These are phyloP conservation scores for Grammothele lineata DNA, from an alignment of 768 basidiomycete genomes.

Conservation along the genomic window DNA sequence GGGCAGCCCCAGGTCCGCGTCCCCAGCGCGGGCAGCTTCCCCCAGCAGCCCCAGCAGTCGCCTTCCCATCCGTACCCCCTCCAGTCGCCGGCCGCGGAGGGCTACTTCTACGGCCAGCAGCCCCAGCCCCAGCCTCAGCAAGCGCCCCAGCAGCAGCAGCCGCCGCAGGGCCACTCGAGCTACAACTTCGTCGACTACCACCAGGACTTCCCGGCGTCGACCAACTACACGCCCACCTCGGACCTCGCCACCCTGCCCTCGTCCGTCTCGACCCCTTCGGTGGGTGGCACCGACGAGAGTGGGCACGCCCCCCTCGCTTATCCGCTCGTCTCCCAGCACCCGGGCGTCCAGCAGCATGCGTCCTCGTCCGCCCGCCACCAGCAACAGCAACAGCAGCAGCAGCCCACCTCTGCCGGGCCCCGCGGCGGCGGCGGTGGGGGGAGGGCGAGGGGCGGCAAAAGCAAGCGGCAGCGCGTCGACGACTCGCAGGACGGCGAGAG, in stretches of 20 bases:
- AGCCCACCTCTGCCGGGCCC: slow-evolving; percentile 4
- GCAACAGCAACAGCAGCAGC: slow-evolving; percentile 1
- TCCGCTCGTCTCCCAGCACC: slow-evolving; percentile 4
- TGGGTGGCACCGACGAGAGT: slow-evolving; percentile 13
- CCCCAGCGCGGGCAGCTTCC: neutral
- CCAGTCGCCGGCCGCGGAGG: slow-evolving; percentile 5
- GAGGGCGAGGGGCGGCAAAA: neutral
- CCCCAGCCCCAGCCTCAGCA: neutral
- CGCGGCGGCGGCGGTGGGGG: slow-evolving; percentile 1
- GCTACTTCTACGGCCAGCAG: slow-evolving; percentile 14
- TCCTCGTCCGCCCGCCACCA: neutral
- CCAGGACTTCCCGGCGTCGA: slow-evolving; percentile 12
- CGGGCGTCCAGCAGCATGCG: slow-evolving; percentile 4
- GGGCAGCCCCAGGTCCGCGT: slow-evolving; percentile 7
- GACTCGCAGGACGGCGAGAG: slow-evolving; percentile 11
- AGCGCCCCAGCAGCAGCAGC: neutral
- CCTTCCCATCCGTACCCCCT: slow-evolving; percentile 5
- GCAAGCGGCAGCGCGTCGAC: slow-evolving; percentile 11
- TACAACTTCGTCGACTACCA: slow-evolving; percentile 16
- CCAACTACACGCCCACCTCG: slow-evolving; percentile 13
- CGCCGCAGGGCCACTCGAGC: slow-evolving; percentile 5
- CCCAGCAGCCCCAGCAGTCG: slow-evolving; percentile 8
- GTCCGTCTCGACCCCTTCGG: slow-evolving; percentile 14
- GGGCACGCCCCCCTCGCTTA: slow-evolving; percentile 4
- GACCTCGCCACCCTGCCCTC: slow-evolving; percentile 14